Percentiles rank a stretch among this genome's conserved stretches.
phyloP scores from a whole-genome alignment of 106 monocot species.

The Dendrobium officinale region DNA sequence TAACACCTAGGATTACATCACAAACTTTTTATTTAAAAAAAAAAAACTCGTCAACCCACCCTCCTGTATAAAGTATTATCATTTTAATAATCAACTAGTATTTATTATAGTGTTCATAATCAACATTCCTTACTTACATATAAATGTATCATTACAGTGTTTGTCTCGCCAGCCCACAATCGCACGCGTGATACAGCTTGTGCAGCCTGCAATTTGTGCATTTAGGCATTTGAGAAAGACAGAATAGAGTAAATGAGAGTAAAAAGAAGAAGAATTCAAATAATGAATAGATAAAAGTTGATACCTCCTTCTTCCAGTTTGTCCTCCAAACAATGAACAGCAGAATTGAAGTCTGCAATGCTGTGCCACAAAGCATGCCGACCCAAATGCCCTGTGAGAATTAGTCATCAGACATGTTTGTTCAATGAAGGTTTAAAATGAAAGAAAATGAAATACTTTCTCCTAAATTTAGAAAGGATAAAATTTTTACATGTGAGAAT shows the following conservation, averaged over 20 bases:
- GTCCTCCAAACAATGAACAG: slow-evolving; percentile 46
- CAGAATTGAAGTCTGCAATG: slow-evolving; percentile 52
- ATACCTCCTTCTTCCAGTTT: slow-evolving; percentile 65
- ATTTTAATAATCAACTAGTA: no score
- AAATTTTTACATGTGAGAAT: not conserved
- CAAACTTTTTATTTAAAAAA: no score
- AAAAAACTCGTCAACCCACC: no score
- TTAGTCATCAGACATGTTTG: slow-evolving; percentile 79
- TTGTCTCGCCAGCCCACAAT: slow-evolving; percentile 47
- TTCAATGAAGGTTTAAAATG: slow-evolving; percentile 22
- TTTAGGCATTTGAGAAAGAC: not conserved
- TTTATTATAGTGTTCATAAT: no score
- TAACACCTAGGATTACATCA: no score
- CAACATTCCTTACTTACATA: no score
- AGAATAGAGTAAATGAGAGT: not conserved
- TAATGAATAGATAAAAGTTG: not conserved
- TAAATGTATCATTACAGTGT: no score
- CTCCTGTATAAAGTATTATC: no score
- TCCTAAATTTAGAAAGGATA: no score
- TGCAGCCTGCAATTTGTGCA: slow-evolving; percentile 35
- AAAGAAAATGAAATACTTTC: no score
- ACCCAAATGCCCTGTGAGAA: slow-evolving; percentile 72
- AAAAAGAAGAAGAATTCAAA: not conserved
- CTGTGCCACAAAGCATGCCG: slow-evolving; percentile 81
- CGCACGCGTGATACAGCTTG: slow-evolving; percentile 48